Conservation (phyloP, 108 stramenopile species). For the Skeletonema potamos region DNA sequence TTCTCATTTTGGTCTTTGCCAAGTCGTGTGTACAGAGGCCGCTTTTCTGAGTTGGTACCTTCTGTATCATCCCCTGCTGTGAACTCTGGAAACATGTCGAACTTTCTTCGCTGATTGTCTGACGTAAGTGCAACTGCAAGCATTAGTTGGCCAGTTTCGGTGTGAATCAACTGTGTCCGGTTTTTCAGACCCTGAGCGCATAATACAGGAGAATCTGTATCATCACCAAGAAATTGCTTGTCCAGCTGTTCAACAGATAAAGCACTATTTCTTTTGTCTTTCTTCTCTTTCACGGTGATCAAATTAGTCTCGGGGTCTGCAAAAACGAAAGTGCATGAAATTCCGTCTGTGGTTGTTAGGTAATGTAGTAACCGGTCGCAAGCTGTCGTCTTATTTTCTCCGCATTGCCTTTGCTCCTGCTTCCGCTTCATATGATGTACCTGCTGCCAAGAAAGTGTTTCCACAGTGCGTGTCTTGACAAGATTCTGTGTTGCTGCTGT, state of each 20-base stretch:
- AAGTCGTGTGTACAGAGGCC: background rate
- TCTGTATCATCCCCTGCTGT: background rate
- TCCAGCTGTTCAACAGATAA: background rate
- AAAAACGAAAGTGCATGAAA: background rate
- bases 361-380: background rate
- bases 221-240: background rate
- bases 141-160: background rate
- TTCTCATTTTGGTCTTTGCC: background rate
- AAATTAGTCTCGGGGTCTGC: background rate
- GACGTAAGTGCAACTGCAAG: background rate
- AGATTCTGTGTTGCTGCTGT: too few species aligned
- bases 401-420: too few species aligned
- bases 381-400: too few species aligned
- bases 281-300: background rate
- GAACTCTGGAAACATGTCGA: conserved; percentile 6
- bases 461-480: too few species aligned
- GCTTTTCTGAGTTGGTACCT: background rate
- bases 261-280: background rate
- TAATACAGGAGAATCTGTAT: background rate
- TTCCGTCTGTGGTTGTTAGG: background rate
- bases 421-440: too few species aligned
- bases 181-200: background rate
- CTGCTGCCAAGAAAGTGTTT: too few species aligned
- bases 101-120: background rate
- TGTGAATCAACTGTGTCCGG: background rate